Base-by-base conservation (phyloP, 2,329 filamentous ascomycete species). In the Colletotrichum siamense region DNA sequence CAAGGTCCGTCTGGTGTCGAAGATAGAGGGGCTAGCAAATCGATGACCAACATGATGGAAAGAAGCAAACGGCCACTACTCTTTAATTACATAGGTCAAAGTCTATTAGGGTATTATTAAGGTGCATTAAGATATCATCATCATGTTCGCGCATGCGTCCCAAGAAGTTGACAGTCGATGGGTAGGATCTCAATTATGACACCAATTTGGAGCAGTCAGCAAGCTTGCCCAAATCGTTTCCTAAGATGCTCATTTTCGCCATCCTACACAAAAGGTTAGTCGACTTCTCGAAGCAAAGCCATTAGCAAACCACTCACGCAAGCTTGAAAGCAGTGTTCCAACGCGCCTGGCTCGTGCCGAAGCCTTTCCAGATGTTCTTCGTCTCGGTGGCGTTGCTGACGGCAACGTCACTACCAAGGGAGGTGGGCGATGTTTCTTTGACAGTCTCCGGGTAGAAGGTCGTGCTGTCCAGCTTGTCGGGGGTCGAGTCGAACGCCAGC, bases 181-280 rank as follows among this genome's bases (percentile, higher is more conserved):
- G n/a, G 6, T 22, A 1, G 6, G 1, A 4, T 2, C 2, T 22
- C 3, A 52, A 13, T 59, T 55, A 34, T 67, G 5, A 15, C 6
- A 73, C 10, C 36, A 73, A 30, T 22, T 73, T 73, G 8, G 71
- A 73, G 22, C 71, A 69, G 55, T 73, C 71, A 13, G 71, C 28
- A n/a, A 73, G 71, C 36, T 69, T 73, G 7, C 71, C 55, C 28
- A 69, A 13, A 39, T 73, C 64, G n/a, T 69, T 73, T 10, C 70
- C 70, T 55, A 73, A 62, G 28, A 73, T 69, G n/a, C 55, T 69
- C 71, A 73, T 73, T 57, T 69, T 73, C 2, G 18, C 64, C 71
- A 73, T 69, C 2, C 64, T 73, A 10, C 15, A 1, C 22, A 12
- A 7, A 16, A 52, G 9, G 18, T 73, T 15, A 73, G 64, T 30